phyloP scores from a whole-genome alignment of 345 rosid species.

The Eucalyptus marginata region DNA sequence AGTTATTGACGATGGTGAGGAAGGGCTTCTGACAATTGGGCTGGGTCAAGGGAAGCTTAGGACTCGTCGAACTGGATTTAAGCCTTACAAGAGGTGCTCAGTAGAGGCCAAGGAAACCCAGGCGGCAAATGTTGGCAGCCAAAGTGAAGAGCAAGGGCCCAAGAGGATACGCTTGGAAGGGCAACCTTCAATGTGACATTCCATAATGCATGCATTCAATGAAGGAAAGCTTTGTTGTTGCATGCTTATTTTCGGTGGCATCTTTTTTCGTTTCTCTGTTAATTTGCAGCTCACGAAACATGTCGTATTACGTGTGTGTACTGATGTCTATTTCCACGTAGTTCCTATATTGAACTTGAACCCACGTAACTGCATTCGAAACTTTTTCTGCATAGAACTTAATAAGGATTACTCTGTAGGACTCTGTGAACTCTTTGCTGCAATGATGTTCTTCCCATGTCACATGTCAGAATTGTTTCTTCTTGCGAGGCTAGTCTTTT shows the following conservation, averaged over 20 bases:
- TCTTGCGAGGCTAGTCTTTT: neutral
- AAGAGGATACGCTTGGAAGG: conserved; percentile 84
- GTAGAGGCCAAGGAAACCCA: conserved; percentile 65
- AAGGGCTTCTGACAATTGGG: conserved; percentile 39
- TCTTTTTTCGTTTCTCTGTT: conserved; percentile 10
- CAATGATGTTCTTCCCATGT: neutral
- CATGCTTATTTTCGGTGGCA: conserved; percentile 9
- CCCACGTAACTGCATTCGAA: conserved; percentile 5
- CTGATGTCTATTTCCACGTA: conserved; percentile 13
- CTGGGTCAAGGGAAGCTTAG: conserved; percentile 43
- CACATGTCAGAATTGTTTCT: neutral
- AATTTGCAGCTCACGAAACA: conserved; percentile 26
- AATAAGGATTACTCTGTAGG: neutral
- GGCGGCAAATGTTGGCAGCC: conserved; percentile 19
- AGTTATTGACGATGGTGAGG: conserved; percentile 11
- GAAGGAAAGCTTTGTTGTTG: conserved; percentile 12
- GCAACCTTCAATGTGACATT: conserved; percentile 40
- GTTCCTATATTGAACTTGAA: conserved; percentile 6
- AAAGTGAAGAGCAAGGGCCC: conserved; percentile 56
- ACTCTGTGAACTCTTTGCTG: neutral
- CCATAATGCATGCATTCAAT: conserved; percentile 11
- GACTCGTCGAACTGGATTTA: conserved; percentile 68
- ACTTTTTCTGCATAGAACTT: neutral
- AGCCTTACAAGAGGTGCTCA: conserved; percentile 88
- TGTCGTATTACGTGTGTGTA: conserved; percentile 20